A percentile compares a stretch with the other conserved stretches of the same genome.
Conservation (phyloP, 2,329 filamentous ascomycete genomes). For the Scolecobasidium constrictum region DNA sequence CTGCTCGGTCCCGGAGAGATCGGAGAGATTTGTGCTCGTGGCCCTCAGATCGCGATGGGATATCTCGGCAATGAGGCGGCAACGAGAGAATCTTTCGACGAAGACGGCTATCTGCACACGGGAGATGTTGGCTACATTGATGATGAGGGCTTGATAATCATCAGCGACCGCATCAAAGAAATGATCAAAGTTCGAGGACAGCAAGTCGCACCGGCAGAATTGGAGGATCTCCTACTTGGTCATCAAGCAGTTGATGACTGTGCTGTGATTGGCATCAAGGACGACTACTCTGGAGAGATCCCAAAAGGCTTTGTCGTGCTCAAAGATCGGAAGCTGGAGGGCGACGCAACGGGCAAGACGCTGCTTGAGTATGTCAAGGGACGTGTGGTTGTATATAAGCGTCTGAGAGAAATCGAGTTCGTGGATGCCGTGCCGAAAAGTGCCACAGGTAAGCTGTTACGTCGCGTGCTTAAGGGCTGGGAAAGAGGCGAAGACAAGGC, state of each 20-base stretch:
- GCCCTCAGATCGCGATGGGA: conserved; percentile 18
- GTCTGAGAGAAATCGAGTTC: conserved; percentile 55
- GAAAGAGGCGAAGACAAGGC: conserved; percentile 10
- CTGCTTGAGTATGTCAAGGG: conserved; percentile 48
- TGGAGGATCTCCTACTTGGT: conserved; percentile 19
- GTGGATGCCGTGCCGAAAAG: conserved; percentile 61
- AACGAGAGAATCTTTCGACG: conserved; percentile 16
- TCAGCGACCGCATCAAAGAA: conserved; percentile 13
- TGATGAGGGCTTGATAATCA: conserved; percentile 18
- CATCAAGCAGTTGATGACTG: conserved; percentile 19
- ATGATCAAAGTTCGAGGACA: conserved; percentile 22
- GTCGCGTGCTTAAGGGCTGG: conserved; percentile 45
- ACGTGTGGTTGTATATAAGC: conserved; percentile 60
- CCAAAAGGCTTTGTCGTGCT: conserved; percentile 19
- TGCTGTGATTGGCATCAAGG: conserved; percentile 21
- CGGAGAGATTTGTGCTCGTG: conserved; percentile 19
- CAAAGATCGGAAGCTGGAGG: background rate
- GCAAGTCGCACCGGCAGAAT: conserved; percentile 22
- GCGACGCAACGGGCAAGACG: conserved; percentile 20
- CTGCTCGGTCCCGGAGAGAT: conserved; percentile 13
- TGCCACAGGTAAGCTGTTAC: conserved; percentile 62
- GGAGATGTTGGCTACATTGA: conserved; percentile 18
- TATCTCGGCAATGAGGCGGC: conserved; percentile 19
- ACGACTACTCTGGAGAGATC: conserved; percentile 18
- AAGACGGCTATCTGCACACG: conserved; percentile 20